Evolutionary conservation across 2,329 filamentous ascomycete species (phyloP).

Genomic region (Thielaviopsis cerberus): DNA sequence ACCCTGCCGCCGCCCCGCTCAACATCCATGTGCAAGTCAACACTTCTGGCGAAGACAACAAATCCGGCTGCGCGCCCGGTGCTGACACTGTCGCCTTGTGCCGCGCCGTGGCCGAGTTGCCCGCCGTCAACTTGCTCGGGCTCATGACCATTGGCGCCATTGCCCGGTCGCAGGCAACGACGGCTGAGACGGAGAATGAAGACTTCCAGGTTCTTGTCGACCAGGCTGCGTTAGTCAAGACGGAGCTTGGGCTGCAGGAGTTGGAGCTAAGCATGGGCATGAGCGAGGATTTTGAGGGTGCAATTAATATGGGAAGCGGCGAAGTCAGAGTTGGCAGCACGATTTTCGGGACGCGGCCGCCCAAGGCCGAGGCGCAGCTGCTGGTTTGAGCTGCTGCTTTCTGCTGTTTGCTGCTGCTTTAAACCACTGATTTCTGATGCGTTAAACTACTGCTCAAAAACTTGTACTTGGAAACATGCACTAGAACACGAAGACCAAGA

Average conservation of each 20-base stretch:
- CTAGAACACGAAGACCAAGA: background rate
- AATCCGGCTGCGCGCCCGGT: slow-evolving; percentile 61
- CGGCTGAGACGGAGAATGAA: slow-evolving; percentile 67
- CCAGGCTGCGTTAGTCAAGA: slow-evolving; percentile 50
- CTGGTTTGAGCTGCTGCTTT: slow-evolving; percentile 20
- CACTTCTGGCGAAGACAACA: slow-evolving; percentile 71
- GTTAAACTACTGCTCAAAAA: background rate
- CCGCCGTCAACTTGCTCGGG: slow-evolving; percentile 55
- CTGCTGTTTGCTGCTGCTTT: too few species aligned
- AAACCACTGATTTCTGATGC: too few species aligned
- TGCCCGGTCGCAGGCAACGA: slow-evolving; percentile 58
- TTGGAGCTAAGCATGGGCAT: slow-evolving; percentile 96
- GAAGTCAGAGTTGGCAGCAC: slow-evolving; percentile 87
- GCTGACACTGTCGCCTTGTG: slow-evolving; percentile 46
- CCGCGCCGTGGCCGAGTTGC: slow-evolving; percentile 52
- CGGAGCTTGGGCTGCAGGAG: slow-evolving; percentile 26
- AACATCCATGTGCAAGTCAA: slow-evolving; percentile 85
- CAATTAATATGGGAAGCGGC: slow-evolving; percentile 62
- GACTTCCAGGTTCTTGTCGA: slow-evolving; percentile 58
- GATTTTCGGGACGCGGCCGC: slow-evolving; percentile 73
- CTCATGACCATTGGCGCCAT: slow-evolving; percentile 97
- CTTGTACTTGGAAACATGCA: background rate
- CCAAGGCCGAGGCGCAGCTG: slow-evolving; percentile 61
- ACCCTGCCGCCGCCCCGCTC: slow-evolving; percentile 25
- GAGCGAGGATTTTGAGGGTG: slow-evolving; percentile 89